Percentiles rank a stretch among this genome's conserved stretches.
Evolutionary conservation across 2,329 filamentous ascomycete genomes (phyloP).

Genomic region (Mollisiaceae sp.): DNA sequence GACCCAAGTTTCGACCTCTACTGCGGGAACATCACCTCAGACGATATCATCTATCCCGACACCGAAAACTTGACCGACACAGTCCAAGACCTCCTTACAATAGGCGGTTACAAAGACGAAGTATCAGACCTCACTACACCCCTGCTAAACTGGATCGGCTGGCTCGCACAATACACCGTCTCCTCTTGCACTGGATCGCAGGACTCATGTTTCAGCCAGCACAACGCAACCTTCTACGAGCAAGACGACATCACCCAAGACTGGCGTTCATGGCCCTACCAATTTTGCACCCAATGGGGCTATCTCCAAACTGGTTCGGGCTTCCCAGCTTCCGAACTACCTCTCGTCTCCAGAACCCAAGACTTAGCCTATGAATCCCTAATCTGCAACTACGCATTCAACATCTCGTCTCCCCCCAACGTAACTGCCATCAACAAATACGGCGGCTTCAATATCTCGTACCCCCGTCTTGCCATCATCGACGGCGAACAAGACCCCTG

Average conservation of each 20-base stretch:
- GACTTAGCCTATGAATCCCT: slow-evolving; percentile 65
- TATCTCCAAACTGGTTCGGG: slow-evolving; percentile 77
- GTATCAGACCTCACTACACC: slow-evolving; percentile 50
- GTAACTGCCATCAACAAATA: slow-evolving; percentile 74
- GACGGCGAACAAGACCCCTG: slow-evolving; percentile 83
- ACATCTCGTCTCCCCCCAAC: slow-evolving; percentile 67
- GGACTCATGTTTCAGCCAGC: slow-evolving; percentile 56
- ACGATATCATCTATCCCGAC: slow-evolving; percentile 61
- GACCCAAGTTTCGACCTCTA: slow-evolving; percentile 55
- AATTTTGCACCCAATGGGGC: slow-evolving; percentile 65
- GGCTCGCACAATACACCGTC: slow-evolving; percentile 52
- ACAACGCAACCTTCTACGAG: slow-evolving; percentile 53
- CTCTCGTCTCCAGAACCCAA: slow-evolving; percentile 74
- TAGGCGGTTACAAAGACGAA: slow-evolving; percentile 53
- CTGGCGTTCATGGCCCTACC: slow-evolving; percentile 63
- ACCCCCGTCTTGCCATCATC: slow-evolving; percentile 76
- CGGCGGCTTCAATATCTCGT: slow-evolving; percentile 72
- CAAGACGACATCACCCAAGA: slow-evolving; percentile 48
- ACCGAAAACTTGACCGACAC: slow-evolving; percentile 70
- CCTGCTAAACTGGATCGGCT: slow-evolving; percentile 62
- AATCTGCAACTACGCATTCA: slow-evolving; percentile 72
- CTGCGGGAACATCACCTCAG: slow-evolving; percentile 59
- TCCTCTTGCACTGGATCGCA: slow-evolving; percentile 47
- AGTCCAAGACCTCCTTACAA: slow-evolving; percentile 51
- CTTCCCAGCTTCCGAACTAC: slow-evolving; percentile 65